A percentile compares a stretch with the other conserved stretches of the same genome.
Conservation (phyloP, 768 basidiomycete species). For the Tremella mesenterica region DNA sequence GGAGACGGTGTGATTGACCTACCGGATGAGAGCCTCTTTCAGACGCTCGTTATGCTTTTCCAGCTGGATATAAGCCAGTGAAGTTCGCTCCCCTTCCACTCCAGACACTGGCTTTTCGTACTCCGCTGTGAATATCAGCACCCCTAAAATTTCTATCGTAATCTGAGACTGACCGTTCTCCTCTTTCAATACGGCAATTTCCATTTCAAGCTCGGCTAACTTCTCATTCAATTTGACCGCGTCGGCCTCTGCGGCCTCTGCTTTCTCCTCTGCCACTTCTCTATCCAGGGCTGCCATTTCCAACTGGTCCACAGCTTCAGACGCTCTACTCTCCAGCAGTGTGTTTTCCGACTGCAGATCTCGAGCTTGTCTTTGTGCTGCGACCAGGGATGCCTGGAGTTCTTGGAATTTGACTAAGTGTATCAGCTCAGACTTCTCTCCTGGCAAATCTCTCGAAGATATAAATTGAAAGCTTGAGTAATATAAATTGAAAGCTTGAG, state of each 20-base stretch:
- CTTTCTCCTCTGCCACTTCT: slow-evolving; percentile 89
- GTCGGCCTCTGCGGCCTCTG: slow-evolving; percentile 69
- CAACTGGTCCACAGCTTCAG: slow-evolving; percentile 77
- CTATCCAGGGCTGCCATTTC: slow-evolving; percentile 94
- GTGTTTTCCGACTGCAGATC: slow-evolving; percentile 65
- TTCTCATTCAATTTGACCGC: slow-evolving; percentile 70
- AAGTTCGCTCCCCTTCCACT: slow-evolving; percentile 49
- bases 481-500: no score
- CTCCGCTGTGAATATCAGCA: no score
- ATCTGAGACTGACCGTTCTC: slow-evolving; percentile 48
- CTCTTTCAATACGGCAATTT: slow-evolving; percentile 63
- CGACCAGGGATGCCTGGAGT: slow-evolving; percentile 69
- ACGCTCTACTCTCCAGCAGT: slow-evolving; percentile 59
- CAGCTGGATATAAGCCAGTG: slow-evolving; percentile 59
- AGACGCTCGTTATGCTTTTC: slow-evolving; percentile 94
- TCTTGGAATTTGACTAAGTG: slow-evolving; percentile 62
- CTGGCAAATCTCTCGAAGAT: no score
- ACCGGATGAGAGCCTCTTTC: slow-evolving; percentile 88
- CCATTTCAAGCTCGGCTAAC: slow-evolving; percentile 70
- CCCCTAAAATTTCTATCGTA: slow-evolving; percentile 5
- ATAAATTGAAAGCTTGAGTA: no score
- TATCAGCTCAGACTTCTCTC: slow-evolving; percentile 9
- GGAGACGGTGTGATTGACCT: slow-evolving; percentile 10
- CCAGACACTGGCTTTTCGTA: slow-evolving; percentile 39
- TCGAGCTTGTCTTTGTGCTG: slow-evolving; percentile 63